These are phyloP conservation scores for Andrographis paniculata DNA, from an alignment of 305 asterid genomes.

Conservation along the genomic window DNA sequence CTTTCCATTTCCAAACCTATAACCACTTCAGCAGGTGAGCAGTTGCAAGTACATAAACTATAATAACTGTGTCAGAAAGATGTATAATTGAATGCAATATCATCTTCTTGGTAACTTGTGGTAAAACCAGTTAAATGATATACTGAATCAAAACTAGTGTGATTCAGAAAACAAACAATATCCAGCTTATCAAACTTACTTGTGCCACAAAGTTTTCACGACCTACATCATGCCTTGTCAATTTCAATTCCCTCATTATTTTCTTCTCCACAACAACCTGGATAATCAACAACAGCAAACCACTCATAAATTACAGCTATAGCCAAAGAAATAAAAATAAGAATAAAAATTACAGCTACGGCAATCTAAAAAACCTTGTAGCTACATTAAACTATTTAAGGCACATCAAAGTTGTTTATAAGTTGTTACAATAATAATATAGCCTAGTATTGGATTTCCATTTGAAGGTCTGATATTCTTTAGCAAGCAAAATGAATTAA, in stretches of 20 bases:
- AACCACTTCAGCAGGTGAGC: conserved; percentile 8
- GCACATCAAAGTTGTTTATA: no score
- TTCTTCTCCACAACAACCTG: conserved; percentile 99
- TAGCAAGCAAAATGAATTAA: no score
- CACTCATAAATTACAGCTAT: background rate
- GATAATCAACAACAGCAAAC: conserved; percentile 15
- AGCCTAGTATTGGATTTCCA: background rate
- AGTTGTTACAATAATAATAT: no score
- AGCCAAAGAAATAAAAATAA: conserved; percentile 1
- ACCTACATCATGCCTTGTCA: conserved; percentile 87
- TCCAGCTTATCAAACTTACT: conserved; percentile 41
- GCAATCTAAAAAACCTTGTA: no score
- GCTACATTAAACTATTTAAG: no score
- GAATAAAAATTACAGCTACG: no score
- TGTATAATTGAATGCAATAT: background rate
- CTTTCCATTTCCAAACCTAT: conserved; percentile 96
- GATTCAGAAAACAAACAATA: conserved; percentile 1
- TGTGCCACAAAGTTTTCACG: conserved; percentile 67
- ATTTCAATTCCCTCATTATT: conserved; percentile 67
- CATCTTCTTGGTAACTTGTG: background rate
- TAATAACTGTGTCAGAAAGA: background rate
- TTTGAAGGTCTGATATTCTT: no score
- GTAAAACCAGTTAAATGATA: background rate
- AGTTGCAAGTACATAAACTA: conserved; percentile 8
- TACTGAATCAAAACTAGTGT: background rate